These are phyloP conservation scores for Wickerhamomyces tratensis DNA, from an alignment of 805 yeast genomes.

Conservation along the genomic window DNA sequence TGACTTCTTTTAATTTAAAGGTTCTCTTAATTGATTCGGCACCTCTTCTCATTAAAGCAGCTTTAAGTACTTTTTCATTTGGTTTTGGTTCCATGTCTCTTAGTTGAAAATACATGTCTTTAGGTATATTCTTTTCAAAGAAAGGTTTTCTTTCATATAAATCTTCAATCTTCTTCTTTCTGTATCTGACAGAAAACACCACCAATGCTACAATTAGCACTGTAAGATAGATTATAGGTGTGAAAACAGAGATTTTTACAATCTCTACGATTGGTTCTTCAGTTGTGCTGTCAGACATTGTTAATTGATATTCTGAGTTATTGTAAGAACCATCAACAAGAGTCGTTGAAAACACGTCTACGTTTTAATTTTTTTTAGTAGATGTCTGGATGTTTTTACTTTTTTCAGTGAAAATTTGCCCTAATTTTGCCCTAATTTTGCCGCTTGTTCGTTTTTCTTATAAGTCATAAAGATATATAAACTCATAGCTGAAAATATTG, in stretches of 20 bases:
- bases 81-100: slow-evolving; percentile 45
- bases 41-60: slow-evolving; percentile 61
- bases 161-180: slow-evolving; percentile 41
- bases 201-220: slow-evolving; percentile 58
- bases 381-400: no score
- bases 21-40: slow-evolving; percentile 83
- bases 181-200: slow-evolving; percentile 60
- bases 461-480: slow-evolving; percentile 38
- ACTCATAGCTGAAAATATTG: slow-evolving; percentile 39
- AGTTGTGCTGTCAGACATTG: not conserved
- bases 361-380: no score
- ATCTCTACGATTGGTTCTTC: slow-evolving; percentile 1
- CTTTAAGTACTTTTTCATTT: slow-evolving; percentile 69
- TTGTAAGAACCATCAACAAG: no score
- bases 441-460: slow-evolving; percentile 39
- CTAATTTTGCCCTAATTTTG: no score
- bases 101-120: slow-evolving; percentile 53
- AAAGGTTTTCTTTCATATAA: slow-evolving; percentile 59
- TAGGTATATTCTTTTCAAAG: slow-evolving; percentile 58
- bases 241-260: slow-evolving; percentile 39
- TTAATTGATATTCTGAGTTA: no score
- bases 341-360: no score
- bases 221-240: slow-evolving; percentile 71
- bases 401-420: no score
- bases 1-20: slow-evolving; percentile 71